Evolutionary conservation across 805 yeast species (phyloP), one percentile per base, ranked within the genome.

Genomic region (Blastobotrys attinorum): DNA sequence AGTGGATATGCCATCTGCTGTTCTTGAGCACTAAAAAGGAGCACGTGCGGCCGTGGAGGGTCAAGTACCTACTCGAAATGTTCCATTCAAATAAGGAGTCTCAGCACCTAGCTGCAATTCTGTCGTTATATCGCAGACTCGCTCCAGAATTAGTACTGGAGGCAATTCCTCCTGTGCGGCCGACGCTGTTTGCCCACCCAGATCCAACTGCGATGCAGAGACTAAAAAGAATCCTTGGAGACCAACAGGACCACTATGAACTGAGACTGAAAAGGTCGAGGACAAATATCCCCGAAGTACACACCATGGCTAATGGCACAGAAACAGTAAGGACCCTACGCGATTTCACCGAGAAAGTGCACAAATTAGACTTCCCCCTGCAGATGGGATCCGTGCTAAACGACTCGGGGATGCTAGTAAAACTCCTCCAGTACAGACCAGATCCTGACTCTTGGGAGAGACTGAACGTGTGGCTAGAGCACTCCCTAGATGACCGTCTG

Each of bases 141-240:
- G 34, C 39, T 7, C 64, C 62, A 0, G 53, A 52, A 4, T 39
- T 54, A 17, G 47, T 61, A 17, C 47, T 57, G 16, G 58, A 57
- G 33, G 47, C 51, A 3, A 52, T 61, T 18, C 61, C 61, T 3
- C 43, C 39, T 2, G 49, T 59, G 2, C 47, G 57, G 17, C 50
- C 56, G 4, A 50, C 47, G 5, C 53, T 58, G 8, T 64, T 67
- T 43, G 31, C 38, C 3, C 57, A 61, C 40, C 66, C 66, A 3
- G 55, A 56, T 35, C 51, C 50, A 8, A 42, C 23, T 25, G 29
- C 29, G 10, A 25, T 25, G 11, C 35, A 13, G 13, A 32, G n/a
- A 13, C 18, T 16, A 6, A 7, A 32, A 8, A 11, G 10, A 8
- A 7, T 25, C 11, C 29, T 8, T 8, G 29, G 29, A 8, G n/a